A percentile compares a stretch with the other conserved stretches of the same genome.
phyloP scores from a whole-genome alignment of 1,284 basidiomycete genomes.

The Porogramme epimiltina region DNA sequence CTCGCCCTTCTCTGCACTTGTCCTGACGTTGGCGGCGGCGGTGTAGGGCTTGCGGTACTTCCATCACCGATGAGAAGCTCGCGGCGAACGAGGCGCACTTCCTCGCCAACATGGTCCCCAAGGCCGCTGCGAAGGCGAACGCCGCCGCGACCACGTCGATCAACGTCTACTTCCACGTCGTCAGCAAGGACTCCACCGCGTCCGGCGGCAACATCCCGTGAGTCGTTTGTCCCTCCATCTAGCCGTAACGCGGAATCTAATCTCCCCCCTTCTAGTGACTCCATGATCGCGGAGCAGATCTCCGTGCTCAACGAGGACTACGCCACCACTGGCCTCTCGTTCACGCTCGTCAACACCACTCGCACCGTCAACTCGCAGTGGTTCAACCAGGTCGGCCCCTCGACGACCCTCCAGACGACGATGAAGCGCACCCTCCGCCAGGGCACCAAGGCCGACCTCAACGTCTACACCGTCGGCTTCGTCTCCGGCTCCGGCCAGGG shows the following conservation, averaged over 20 bases:
- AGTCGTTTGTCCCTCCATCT: slow-evolving; percentile 12
- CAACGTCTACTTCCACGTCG: slow-evolving; percentile 51
- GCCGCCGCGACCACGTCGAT: slow-evolving; percentile 34
- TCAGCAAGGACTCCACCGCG: slow-evolving; percentile 39
- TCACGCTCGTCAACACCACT: slow-evolving; percentile 43
- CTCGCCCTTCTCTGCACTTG: not conserved
- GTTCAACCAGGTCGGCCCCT: slow-evolving; percentile 48
- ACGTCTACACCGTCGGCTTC: slow-evolving; percentile 53
- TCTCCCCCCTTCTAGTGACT: slow-evolving; percentile 32
- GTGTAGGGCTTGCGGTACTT: slow-evolving; percentile 38
- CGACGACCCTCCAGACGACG: slow-evolving; percentile 40
- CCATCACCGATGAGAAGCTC: slow-evolving; percentile 38
- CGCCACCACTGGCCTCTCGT: slow-evolving; percentile 42
- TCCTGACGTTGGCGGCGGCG: not conserved
- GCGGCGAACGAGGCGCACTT: slow-evolving; percentile 45
- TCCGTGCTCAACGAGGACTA: slow-evolving; percentile 49
- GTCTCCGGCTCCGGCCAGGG: slow-evolving; percentile 36
- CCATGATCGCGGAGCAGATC: slow-evolving; percentile 44
- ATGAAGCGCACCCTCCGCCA: slow-evolving; percentile 52
- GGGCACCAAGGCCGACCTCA: slow-evolving; percentile 45
- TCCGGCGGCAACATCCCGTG: slow-evolving; percentile 49
- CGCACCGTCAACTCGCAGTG: slow-evolving; percentile 49
- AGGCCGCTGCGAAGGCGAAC: slow-evolving; percentile 29
- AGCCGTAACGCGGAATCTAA: not conserved
- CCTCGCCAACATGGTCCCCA: slow-evolving; percentile 38